phyloP scores from a whole-genome alignment of 306 rosid genomes.

The Fragaria vesca region DNA sequence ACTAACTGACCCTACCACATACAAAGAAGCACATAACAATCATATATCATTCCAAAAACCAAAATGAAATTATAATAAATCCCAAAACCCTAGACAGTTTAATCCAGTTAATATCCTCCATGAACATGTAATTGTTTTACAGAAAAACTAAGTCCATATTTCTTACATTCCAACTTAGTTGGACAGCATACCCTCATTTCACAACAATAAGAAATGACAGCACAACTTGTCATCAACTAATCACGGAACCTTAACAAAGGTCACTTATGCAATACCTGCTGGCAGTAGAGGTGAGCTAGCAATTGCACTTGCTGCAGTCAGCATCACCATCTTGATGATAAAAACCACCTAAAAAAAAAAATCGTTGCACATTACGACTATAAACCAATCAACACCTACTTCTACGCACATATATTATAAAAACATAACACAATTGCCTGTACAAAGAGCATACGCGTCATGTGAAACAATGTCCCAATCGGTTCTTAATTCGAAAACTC shows the following conservation, averaged over 20 bases:
- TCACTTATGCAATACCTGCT: conserved; percentile 41
- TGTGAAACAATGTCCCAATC: neutral
- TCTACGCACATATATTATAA: neutral
- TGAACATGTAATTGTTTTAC: neutral
- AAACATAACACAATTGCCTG: neutral
- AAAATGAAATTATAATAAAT: neutral
- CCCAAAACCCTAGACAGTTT: neutral
- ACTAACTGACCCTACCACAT: conserved; percentile 15
- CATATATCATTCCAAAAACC: neutral
- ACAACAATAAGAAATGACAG: neutral
- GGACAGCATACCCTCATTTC: neutral
- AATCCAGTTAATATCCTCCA: neutral
- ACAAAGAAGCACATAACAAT: neutral
- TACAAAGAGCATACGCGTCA: neutral
- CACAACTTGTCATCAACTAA: neutral
- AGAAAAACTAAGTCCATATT: neutral
- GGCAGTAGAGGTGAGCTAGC: conserved; percentile 32
- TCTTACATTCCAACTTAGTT: neutral
- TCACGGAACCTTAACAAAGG: neutral
- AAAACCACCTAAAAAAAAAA: conserved; percentile 5
- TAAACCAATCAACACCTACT: neutral
- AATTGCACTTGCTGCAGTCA: conserved; percentile 39
- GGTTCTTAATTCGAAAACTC: neutral
- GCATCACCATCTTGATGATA: conserved; percentile 26
- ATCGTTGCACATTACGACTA: neutral